Evolutionary conservation across 2,329 filamentous ascomycete species (phyloP).

Genomic region (Rutstroemia sp.): DNA sequence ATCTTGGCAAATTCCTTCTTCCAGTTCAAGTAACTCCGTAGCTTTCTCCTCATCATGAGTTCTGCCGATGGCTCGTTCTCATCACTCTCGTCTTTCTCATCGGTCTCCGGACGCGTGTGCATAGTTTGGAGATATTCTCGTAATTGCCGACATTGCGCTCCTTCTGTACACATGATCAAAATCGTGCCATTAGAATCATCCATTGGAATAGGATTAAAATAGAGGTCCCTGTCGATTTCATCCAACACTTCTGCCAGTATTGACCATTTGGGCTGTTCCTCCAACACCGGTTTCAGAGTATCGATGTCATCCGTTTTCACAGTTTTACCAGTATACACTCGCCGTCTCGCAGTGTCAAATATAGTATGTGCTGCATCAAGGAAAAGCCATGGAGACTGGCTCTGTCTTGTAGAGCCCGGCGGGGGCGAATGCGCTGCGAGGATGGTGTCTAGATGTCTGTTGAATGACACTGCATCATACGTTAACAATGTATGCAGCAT

Average conservation of each 20-base stretch:
- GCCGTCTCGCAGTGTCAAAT: conserved; percentile 79
- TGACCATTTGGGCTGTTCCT: conserved; percentile 92
- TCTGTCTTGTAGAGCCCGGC: conserved; percentile 78
- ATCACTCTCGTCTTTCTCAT: conserved; percentile 37
- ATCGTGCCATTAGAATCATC: conserved; percentile 90
- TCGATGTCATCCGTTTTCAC: conserved; percentile 26
- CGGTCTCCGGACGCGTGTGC: conserved; percentile 54
- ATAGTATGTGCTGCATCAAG: conserved; percentile 91
- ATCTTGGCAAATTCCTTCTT: conserved; percentile 84
- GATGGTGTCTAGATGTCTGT: conserved; percentile 90
- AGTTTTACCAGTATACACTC: conserved; percentile 71
- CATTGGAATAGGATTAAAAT: conserved; percentile 67
- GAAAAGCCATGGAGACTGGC: conserved; percentile 92
- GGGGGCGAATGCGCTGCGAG: conserved; percentile 84
- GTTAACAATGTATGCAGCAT: conserved; percentile 77
- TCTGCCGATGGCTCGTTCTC: conserved; percentile 62
- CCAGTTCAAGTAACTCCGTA: conserved; percentile 85
- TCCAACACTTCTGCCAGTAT: conserved; percentile 83
- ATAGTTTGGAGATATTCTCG: conserved; percentile 88
- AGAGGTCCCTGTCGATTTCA: conserved; percentile 86
- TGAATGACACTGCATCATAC: conserved; percentile 84
- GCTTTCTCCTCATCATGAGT: conserved; percentile 83
- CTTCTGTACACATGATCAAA: conserved; percentile 90
- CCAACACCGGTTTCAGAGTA: conserved; percentile 69
- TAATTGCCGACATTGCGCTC: conserved; percentile 77